These are phyloP conservation scores for Populus trichocarpa DNA, from an alignment of 441 rosid species.

Conservation along the genomic window DNA sequence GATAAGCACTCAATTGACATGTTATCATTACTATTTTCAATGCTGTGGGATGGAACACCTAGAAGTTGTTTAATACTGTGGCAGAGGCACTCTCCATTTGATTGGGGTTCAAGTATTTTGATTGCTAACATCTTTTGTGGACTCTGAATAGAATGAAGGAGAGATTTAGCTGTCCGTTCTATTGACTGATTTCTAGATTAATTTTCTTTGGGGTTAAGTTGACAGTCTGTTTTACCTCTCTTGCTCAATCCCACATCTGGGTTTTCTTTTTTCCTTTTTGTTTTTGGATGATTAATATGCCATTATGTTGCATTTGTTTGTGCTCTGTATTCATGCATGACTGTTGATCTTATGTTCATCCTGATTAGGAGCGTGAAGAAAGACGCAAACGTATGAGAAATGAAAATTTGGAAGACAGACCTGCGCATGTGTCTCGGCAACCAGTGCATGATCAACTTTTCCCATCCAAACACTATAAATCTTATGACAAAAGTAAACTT, in stretches of 20 bases:
- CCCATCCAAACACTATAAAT: conserved; percentile 42
- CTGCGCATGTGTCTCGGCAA: conserved; percentile 47
- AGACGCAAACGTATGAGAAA: conserved; percentile 71
- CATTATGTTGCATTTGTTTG: neutral
- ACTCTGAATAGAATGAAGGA: neutral
- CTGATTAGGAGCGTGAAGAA: conserved; percentile 88
- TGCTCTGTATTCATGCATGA: neutral
- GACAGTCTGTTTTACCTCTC: neutral
- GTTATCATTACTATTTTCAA: neutral
- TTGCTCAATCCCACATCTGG: neutral
- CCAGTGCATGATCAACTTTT: conserved; percentile 45
- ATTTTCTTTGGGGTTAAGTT: neutral
- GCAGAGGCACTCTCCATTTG: neutral
- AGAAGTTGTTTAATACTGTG: neutral
- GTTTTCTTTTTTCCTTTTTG: neutral
- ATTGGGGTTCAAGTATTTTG: neutral
- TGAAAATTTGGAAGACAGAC: conserved; percentile 61
- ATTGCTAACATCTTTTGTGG: neutral
- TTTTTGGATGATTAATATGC: neutral
- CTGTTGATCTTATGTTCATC: conserved; percentile 2
- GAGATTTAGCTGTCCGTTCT: neutral
- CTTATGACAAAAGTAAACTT: conserved; percentile 68
- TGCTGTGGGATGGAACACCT: neutral
- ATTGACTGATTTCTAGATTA: neutral
- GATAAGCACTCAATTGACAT: neutral